Percentiles rank a stretch among this genome's conserved stretches.
Conservation (phyloP, 805 yeast genomes). For the Yamadazyma phyllophila region DNA sequence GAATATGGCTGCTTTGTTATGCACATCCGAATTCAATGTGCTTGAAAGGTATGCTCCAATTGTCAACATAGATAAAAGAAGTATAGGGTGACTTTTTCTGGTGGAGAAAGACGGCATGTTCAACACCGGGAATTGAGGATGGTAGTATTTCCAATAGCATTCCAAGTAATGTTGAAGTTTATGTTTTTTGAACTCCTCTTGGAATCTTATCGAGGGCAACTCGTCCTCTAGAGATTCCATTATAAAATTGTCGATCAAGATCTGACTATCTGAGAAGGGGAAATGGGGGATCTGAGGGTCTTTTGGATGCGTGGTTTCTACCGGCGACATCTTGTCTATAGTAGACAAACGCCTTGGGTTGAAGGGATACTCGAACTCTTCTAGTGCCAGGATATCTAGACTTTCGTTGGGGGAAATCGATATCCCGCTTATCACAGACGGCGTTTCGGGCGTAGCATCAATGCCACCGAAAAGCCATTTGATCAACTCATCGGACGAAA, state of each 20-base stretch:
- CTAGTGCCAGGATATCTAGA: constrained; percentile 11
- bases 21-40: constrained; percentile 15
- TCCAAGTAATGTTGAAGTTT: constrained; percentile 8
- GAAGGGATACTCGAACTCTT: constrained; percentile 14
- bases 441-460: constrained; percentile 1
- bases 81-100: constrained; percentile 41
- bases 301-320: neutral
- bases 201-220: constrained; percentile 11
- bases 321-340: neutral
- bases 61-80: constrained; percentile 52
- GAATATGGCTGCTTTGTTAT: constrained; percentile 21
- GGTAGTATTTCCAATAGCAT: constrained; percentile 54
- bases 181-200: constrained; percentile 9
- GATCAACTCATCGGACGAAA: constrained; percentile 14
- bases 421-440: neutral
- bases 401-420: constrained; percentile 11
- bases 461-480: constrained; percentile 16
- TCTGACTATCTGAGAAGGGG: constrained; percentile 13
- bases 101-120: constrained; percentile 57
- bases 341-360: neutral
- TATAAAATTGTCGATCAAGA: constrained; percentile 4
- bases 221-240: constrained; percentile 8
- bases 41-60: constrained; percentile 46
- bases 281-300: constrained; percentile 7
- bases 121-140: constrained; percentile 54